A percentile compares a stretch with the other conserved stretches of the same genome.
These are phyloP conservation scores for Chrysanthemum makinoi DNA, from an alignment of 129 eudicot species.

Conservation along the genomic window DNA sequence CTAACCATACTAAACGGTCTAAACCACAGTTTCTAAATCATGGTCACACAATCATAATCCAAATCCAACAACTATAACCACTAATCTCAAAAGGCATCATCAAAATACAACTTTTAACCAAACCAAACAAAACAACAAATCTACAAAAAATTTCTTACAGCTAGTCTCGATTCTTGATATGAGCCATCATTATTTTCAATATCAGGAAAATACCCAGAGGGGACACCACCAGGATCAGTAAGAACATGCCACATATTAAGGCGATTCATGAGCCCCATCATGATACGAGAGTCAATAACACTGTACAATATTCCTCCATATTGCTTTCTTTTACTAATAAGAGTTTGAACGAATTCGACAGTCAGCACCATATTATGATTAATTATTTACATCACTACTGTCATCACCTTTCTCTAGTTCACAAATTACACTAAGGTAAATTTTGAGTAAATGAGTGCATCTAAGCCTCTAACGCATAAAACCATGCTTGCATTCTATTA, in stretches of 20 bases:
- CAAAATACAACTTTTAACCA: background rate
- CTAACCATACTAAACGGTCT: background rate
- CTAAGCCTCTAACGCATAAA: background rate
- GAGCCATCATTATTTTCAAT: constrained; percentile 54
- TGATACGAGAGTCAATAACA: too few relatives aligned
- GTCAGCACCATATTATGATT: too few relatives aligned
- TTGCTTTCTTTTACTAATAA: too few relatives aligned
- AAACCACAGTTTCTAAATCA: background rate
- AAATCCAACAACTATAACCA: constrained; percentile 1
- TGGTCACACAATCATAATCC: constrained; percentile 1
- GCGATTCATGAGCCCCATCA: too few relatives aligned
- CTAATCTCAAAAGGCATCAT: background rate
- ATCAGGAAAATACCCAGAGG: constrained; percentile 68
- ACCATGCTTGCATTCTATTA: background rate
- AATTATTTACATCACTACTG: too few relatives aligned
- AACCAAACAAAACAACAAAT: background rate
- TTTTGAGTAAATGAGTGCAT: background rate
- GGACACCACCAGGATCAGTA: constrained; percentile 75
- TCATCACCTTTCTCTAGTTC: too few relatives aligned
- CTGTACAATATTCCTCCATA: too few relatives aligned
- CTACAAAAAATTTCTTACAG: constrained; percentile 40
- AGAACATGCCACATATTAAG: constrained; percentile 26
- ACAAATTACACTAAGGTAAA: background rate
- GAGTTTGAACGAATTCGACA: too few relatives aligned
- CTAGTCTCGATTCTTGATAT: constrained; percentile 56